Evolutionary conservation across 2,329 filamentous ascomycete species (phyloP), one percentile per base, ranked within the genome.

Genomic region (Pseudogymnoascus verrucosus): DNA sequence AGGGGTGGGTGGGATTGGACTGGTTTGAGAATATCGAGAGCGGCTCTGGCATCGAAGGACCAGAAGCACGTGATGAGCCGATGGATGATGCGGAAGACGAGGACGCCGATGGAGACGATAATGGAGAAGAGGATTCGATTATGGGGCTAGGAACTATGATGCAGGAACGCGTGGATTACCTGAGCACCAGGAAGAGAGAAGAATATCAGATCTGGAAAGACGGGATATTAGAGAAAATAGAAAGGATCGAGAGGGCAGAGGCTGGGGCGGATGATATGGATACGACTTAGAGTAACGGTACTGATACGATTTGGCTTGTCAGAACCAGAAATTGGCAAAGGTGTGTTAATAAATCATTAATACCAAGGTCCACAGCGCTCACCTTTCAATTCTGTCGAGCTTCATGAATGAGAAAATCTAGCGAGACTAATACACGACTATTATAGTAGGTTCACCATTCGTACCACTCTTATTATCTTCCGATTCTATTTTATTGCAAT

Each of bases 151-250:
- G 68, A 7, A 89, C 86, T 2, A 92, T 92, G 89, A 84, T 93
- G 69, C 89, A 92, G 73, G 86, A 88, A 67, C 82, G 83, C 57
- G 87, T 89, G 69, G 88, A 92, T 70, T 90, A 87, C 70, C 74
- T 93, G 69, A 87, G 86, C 66, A 84, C 87, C 60, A 78, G 80
- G 65, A 85, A 84, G 68, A 80, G 81, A 68, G 78, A 78, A 42
- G 84, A 88, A 10, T 92, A 86, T 71, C 77, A 73, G 51, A 73
- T 72, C 16, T 95, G 90, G 90, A 87, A 87, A 73, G 78, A 79
- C 10, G 76, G 73, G 1, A 81, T 91, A 26, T 69, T 89, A 71
- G 76, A 75, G 64, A 80, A 80, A 67, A 84, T 90, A 64, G 75
- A 78, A 23, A 73, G 78, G 64, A 73, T 82, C 51, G 78, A 84